Percentiles rank a stretch among this genome's conserved stretches.
Evolutionary conservation across 2,329 filamentous ascomycete species (phyloP).

Genomic region (Cercospora sp.): DNA sequence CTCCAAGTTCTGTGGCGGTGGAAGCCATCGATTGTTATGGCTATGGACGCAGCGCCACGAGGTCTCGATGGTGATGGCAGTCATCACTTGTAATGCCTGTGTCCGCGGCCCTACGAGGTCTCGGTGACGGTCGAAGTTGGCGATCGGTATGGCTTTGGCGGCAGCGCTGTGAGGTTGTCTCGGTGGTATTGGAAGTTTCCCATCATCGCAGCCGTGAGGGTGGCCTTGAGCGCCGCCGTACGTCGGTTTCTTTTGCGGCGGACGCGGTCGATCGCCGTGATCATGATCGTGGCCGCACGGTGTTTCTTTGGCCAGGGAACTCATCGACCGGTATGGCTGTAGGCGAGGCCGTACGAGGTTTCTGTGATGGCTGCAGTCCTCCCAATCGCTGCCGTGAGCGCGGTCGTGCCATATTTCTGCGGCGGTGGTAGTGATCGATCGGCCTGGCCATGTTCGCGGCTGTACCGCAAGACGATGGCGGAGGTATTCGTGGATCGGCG

Average conservation of each 20-base stretch:
- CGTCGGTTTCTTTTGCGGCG: background rate
- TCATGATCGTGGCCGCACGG: background rate
- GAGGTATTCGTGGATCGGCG: background rate
- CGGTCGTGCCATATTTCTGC: background rate
- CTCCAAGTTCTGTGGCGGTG: too few species aligned
- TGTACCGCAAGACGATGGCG: background rate
- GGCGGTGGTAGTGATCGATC: background rate
- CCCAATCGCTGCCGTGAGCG: background rate
- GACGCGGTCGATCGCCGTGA: background rate
- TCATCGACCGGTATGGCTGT: background rate
- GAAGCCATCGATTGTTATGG: background rate
- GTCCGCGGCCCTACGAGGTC: background rate
- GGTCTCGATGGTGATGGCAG: background rate
- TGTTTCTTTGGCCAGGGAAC: background rate
- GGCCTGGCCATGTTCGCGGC: background rate
- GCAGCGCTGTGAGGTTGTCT: background rate
- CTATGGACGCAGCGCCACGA: background rate
- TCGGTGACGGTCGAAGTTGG: background rate
- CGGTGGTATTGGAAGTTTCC: background rate
- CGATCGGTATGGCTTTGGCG: background rate
- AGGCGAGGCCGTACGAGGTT: background rate
- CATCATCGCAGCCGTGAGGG: background rate
- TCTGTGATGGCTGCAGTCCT: background rate
- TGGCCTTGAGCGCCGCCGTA: background rate
- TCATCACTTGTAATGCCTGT: background rate